Evolutionary conservation across 2,329 filamentous ascomycete genomes (phyloP).

Genomic region (Fonsecaea erecta): DNA sequence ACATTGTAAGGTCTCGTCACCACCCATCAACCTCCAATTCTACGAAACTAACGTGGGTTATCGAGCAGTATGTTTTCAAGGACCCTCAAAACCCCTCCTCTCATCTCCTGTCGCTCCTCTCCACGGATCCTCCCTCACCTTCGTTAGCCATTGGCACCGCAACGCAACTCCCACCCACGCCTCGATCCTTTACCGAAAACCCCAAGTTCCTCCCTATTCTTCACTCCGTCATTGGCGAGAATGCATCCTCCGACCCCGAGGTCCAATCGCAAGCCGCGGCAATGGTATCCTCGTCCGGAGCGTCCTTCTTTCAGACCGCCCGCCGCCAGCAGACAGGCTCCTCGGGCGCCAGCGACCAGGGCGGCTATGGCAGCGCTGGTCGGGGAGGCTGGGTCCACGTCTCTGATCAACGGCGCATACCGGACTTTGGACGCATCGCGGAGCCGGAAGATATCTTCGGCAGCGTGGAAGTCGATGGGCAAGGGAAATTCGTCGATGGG

Average conservation of each 20-base stretch:
- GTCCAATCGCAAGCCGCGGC: conserved; percentile 63
- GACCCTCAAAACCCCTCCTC: conserved; percentile 45
- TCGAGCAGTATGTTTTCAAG: conserved; percentile 40
- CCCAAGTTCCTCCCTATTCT: conserved; percentile 60
- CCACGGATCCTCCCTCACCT: conserved; percentile 58
- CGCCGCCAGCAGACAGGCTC: conserved; percentile 54
- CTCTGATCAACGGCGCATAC: conserved; percentile 63
- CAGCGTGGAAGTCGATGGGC: conserved; percentile 64
- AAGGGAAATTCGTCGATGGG: conserved; percentile 61
- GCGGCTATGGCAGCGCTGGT: conserved; percentile 62
- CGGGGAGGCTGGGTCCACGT: conserved; percentile 67
- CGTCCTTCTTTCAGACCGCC: conserved; percentile 39
- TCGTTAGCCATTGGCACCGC: conserved; percentile 60
- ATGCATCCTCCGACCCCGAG: conserved; percentile 61
- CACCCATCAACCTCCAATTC: neutral
- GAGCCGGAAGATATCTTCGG: conserved; percentile 69
- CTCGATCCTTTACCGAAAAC: conserved; percentile 62
- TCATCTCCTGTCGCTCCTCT: conserved; percentile 60
- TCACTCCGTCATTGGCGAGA: conserved; percentile 58
- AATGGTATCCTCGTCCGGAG: conserved; percentile 62
- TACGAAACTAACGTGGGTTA: neutral
- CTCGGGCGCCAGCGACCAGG: conserved; percentile 63
- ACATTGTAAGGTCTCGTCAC: conserved; percentile 26
- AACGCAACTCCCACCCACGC: conserved; percentile 59
- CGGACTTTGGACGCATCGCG: conserved; percentile 67